Base-by-base conservation (phyloP, 192 early-diverging fungal species). In the Thoreauomyces humboldtii region DNA sequence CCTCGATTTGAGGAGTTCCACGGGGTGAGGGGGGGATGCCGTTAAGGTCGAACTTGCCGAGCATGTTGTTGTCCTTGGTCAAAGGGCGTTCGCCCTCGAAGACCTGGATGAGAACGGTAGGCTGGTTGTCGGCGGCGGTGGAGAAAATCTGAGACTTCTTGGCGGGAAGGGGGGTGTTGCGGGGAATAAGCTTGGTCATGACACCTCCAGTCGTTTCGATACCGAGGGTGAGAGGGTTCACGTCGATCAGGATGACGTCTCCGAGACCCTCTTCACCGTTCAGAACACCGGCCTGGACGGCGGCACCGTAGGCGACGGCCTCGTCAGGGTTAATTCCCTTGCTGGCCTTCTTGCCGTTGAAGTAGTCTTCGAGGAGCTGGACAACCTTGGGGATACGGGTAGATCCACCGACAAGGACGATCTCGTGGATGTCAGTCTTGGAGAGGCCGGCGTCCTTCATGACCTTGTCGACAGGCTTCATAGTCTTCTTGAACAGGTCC, bases 121-220 rank as follows among this genome's bases (percentile, higher is more conserved):
- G 89, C 80, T 98, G 95, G 87, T 98, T 98, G 83, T 98, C 94
- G 50, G 88, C 90, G 63, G 92, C 92, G 47, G 95, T 96, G 52
- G 92, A 93, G 89, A 96, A 96, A 75, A 96, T 95, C 80, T 98
- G 93, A 61, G 93, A 91, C 86, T 95, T 96, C 87, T 95, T 98
- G 80, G 93, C 91, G 53, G 95, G 95, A 60, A 98, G 87, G 71
- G 84, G 83, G 63, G 89, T 93, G 88, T 95, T 95, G 73, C 94
- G 90, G 63, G 86, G 76, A 75, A 98, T 95, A 36, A 96, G 83
- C 78, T 90, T 94, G 81, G 93, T 89, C 93, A 95, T 98, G 64
- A 93, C 89, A 67, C 94, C 93, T 69, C 95, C 94, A 25, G 92
- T 94, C 77, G 95, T 98, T 79, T 98, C 95, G 65, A 98, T 95